phyloP scores from a whole-genome alignment of 306 rosid genomes.

The Cicer cuneatum region DNA sequence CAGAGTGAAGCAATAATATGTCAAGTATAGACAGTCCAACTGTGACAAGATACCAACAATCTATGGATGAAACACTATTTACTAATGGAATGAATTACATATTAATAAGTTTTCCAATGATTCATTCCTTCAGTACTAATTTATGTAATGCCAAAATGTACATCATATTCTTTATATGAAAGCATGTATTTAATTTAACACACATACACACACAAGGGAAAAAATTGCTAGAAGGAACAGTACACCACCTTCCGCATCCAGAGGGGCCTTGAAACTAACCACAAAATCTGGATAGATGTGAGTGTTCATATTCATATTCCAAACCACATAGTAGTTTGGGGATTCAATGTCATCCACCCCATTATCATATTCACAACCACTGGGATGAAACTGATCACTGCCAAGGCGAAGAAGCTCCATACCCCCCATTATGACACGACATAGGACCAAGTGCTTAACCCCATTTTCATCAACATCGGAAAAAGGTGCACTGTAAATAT shows the following conservation, averaged over 20 bases:
- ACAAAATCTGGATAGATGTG: conserved; percentile 83
- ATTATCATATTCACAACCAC: conserved; percentile 73
- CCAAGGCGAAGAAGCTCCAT: conserved; percentile 68
- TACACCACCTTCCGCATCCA: conserved; percentile 64
- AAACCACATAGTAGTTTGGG: conserved; percentile 61
- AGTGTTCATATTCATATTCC: conserved; percentile 84
- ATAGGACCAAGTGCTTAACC: conserved; percentile 62
- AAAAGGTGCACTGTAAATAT: conserved; percentile 60
- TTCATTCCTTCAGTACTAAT: conserved; percentile 16
- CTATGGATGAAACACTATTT: conserved; percentile 43
- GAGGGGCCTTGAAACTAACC: conserved; percentile 68
- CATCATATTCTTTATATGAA: not conserved
- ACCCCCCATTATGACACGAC: conserved; percentile 84
- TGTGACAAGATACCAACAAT: conserved; percentile 42
- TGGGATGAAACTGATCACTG: conserved; percentile 63
- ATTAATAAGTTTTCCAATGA: conserved; percentile 34
- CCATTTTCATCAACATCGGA: conserved; percentile 87
- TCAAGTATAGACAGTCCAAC: conserved; percentile 49
- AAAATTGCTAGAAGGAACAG: conserved; percentile 39
- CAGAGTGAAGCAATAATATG: conserved; percentile 47
- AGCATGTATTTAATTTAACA: conserved; percentile 13
- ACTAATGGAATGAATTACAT: conserved; percentile 37
- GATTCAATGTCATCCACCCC: conserved; percentile 74
- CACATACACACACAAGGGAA: conserved; percentile 42
- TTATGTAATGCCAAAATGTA: conserved; percentile 14